These are phyloP conservation scores for Torulaspora gathmanii DNA, from an alignment of 805 yeast genomes.

Conservation along the genomic window DNA sequence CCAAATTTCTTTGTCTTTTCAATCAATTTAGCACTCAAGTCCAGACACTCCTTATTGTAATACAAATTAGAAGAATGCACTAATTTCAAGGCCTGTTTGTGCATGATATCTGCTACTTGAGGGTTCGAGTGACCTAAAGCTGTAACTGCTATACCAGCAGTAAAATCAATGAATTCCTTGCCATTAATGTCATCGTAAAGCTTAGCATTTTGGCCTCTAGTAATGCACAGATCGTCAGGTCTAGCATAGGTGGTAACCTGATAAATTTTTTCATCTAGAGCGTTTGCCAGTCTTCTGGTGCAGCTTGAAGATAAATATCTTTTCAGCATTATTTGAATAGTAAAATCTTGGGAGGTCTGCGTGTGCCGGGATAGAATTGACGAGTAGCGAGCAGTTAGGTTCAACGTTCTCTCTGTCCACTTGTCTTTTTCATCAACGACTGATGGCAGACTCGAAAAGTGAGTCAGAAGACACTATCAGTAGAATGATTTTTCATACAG, in stretches of 20 bases:
- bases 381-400: no score
- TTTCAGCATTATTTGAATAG: slow-evolving; percentile 16
- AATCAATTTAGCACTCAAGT: slow-evolving; percentile 66
- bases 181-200: slow-evolving; percentile 73
- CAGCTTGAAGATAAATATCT: slow-evolving; percentile 18
- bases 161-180: slow-evolving; percentile 77
- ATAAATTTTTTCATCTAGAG: slow-evolving; percentile 20
- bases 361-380: no score
- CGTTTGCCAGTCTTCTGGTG: slow-evolving; percentile 10
- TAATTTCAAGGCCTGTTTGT: slow-evolving; percentile 66
- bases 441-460: not conserved
- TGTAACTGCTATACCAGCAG: slow-evolving; percentile 97
- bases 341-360: not conserved
- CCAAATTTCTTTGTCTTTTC: slow-evolving; percentile 63
- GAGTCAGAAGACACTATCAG: not conserved
- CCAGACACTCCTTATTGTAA: slow-evolving; percentile 80
- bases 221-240: slow-evolving; percentile 64
- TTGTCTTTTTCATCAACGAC: not conserved
- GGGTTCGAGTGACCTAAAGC: slow-evolving; percentile 83
- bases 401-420: not conserved
- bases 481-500: not conserved
- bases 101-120: slow-evolving; percentile 63
- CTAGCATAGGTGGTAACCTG: slow-evolving; percentile 76
- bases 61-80: slow-evolving; percentile 84
- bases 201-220: slow-evolving; percentile 75